Evolutionary conservation across 306 rosid genomes (phyloP).

Genomic region (Cucurbita moschata): DNA sequence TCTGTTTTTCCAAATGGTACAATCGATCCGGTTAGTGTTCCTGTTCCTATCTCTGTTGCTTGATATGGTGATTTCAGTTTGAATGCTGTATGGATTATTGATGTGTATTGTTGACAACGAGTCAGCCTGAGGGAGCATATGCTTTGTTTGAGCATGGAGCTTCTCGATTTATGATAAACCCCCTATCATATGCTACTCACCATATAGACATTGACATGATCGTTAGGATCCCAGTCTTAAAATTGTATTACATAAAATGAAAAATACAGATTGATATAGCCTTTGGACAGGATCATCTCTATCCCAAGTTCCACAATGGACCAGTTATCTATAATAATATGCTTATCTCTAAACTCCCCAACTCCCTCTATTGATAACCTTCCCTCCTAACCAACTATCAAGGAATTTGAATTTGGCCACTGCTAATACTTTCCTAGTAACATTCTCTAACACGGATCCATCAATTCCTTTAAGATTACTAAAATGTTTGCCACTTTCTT

Average conservation of each 20-base stretch:
- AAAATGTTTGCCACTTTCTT: background rate
- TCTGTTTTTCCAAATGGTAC: conserved; percentile 61
- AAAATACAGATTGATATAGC: background rate
- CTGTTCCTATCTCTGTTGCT: background rate
- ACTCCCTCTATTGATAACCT: background rate
- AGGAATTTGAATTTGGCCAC: background rate
- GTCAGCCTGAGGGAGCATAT: background rate
- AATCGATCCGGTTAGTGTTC: conserved; percentile 62
- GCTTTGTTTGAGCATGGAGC: background rate
- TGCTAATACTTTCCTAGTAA: no score
- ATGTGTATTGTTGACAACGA: background rate
- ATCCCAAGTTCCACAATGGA: no score
- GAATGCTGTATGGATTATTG: background rate
- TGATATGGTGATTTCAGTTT: background rate
- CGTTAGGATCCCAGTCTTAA: background rate
- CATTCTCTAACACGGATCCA: no score
- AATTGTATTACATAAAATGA: background rate
- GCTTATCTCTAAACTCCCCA: background rate
- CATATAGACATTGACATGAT: background rate
- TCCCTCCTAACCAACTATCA: background rate
- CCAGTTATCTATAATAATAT: background rate
- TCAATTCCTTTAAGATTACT: background rate
- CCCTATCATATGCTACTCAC: background rate
- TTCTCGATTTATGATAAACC: background rate
- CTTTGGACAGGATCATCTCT: background rate